Conservation (phyloP, 1,139 yeast genomes). For the Keqinozyma sinolaborantium region DNA sequence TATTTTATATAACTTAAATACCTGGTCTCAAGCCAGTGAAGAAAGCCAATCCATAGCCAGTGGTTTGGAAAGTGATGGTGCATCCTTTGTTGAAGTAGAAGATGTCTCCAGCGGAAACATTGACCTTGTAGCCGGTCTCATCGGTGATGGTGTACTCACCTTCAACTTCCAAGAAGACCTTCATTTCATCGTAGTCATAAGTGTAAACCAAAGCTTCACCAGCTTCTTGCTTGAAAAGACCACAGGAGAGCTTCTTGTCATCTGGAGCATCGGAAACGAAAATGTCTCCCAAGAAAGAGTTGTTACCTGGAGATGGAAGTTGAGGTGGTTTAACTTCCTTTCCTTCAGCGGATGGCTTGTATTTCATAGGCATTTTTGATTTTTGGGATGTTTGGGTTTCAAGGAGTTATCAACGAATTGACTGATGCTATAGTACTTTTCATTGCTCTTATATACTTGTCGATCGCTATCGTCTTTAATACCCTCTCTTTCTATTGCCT, state of each 20-base stretch:
- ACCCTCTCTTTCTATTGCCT: constrained; percentile 8
- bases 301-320: constrained; percentile 51
- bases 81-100: constrained; percentile 64
- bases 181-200: constrained; percentile 69
- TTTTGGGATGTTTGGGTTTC: no score
- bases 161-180: constrained; percentile 60
- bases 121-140: constrained; percentile 57
- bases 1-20: constrained; percentile 16
- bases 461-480: background rate
- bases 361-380: constrained; percentile 58
- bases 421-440: constrained; percentile 1
- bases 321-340: constrained; percentile 53
- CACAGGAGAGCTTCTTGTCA: constrained; percentile 58
- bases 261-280: constrained; percentile 56
- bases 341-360: constrained; percentile 53
- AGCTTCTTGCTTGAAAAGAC: constrained; percentile 64
- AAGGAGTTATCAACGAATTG: constrained; percentile 1
- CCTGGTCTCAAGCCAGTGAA: constrained; percentile 61
- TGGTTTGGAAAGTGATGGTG: constrained; percentile 62
- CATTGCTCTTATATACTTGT: constrained; percentile 2
- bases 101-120: constrained; percentile 63
- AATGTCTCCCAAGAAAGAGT: constrained; percentile 64
- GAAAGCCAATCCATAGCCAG: constrained; percentile 64
- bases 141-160: constrained; percentile 62
- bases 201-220: constrained; percentile 65